Conservation (phyloP, 2,329 filamentous ascomycete species). For the Zopfia rhizophila region DNA sequence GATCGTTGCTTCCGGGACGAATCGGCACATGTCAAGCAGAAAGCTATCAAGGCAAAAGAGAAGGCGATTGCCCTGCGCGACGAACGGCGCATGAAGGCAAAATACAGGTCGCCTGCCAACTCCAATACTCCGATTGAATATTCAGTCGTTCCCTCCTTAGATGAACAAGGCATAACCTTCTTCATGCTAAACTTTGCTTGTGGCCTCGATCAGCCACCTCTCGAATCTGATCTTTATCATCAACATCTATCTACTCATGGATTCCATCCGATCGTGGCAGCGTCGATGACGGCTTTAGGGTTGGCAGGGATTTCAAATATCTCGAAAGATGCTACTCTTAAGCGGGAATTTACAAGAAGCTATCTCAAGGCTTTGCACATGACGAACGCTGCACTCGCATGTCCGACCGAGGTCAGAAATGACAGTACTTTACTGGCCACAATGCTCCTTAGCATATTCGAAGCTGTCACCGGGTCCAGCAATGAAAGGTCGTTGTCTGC, state of each 20-base stretch:
- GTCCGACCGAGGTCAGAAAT: conserved; percentile 36
- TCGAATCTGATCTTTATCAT: conserved; percentile 33
- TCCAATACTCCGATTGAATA: conserved; percentile 21
- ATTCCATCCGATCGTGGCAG: conserved; percentile 45
- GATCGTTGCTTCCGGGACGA: conserved; percentile 46
- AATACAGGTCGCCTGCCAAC: conserved; percentile 5
- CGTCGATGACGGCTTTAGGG: conserved; percentile 47
- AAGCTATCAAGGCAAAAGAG: conserved; percentile 40
- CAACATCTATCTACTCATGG: conserved; percentile 40
- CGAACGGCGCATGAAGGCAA: conserved; percentile 14
- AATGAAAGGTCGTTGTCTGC: conserved; percentile 41
- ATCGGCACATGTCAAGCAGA: conserved; percentile 37
- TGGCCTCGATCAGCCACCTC: conserved; percentile 41
- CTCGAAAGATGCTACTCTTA: conserved; percentile 35
- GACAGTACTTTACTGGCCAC: conserved; percentile 47
- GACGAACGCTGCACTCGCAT: conserved; percentile 43
- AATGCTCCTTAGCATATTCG: conserved; percentile 45
- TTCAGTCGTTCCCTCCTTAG: conserved; percentile 31
- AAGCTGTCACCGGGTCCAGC: conserved; percentile 39
- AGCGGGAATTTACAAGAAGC: conserved; percentile 40
- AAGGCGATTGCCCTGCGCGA: conserved; percentile 42
- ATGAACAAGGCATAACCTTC: conserved; percentile 45
- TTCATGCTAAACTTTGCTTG: conserved; percentile 42
- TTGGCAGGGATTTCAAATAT: conserved; percentile 45
- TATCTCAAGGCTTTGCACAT: conserved; percentile 44